These are phyloP conservation scores for Paxillus ammoniavirescens DNA, from an alignment of 768 basidiomycete species.

Conservation along the genomic window DNA sequence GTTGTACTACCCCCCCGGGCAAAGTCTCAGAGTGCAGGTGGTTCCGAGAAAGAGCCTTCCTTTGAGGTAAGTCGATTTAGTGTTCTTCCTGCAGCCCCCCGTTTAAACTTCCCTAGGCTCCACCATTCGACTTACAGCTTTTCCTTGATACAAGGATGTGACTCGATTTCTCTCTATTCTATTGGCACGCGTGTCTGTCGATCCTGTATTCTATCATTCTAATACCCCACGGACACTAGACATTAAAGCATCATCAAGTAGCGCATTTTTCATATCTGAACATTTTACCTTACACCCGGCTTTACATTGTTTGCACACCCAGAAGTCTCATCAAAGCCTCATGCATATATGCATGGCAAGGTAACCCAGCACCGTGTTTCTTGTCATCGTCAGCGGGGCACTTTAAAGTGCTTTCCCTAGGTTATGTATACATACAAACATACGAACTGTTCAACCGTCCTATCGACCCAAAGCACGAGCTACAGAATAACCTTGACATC, in stretches of 20 bases:
- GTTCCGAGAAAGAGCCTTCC: conserved; percentile 5
- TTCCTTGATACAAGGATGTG: conserved; percentile 51
- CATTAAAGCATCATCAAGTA: conserved; percentile 12
- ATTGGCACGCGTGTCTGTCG: neutral
- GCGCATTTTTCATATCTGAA: conserved; percentile 2
- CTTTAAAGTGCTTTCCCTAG: too few relatives aligned
- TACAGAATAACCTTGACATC: conserved; percentile 53
- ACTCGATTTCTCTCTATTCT: conserved; percentile 13
- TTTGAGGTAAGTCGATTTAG: conserved; percentile 34
- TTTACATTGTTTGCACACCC: conserved; percentile 5
- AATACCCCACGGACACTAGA: conserved; percentile 6
- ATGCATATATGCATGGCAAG: too few relatives aligned
- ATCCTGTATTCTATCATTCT: conserved; percentile 1
- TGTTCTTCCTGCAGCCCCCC: neutral
- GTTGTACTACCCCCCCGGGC: conserved; percentile 41
- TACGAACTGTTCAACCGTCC: too few relatives aligned
- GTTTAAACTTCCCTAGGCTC: conserved; percentile 33
- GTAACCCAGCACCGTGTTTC: too few relatives aligned
- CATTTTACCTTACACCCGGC: conserved; percentile 27
- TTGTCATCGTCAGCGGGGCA: too few relatives aligned
- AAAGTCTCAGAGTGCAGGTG: conserved; percentile 18
- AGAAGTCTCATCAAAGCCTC: too few relatives aligned
- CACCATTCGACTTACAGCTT: conserved; percentile 51
- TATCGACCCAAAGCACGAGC: neutral
- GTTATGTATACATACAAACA: too few relatives aligned